phyloP scores from a whole-genome alignment of 768 basidiomycete species.

The Boletus sensibilis region DNA sequence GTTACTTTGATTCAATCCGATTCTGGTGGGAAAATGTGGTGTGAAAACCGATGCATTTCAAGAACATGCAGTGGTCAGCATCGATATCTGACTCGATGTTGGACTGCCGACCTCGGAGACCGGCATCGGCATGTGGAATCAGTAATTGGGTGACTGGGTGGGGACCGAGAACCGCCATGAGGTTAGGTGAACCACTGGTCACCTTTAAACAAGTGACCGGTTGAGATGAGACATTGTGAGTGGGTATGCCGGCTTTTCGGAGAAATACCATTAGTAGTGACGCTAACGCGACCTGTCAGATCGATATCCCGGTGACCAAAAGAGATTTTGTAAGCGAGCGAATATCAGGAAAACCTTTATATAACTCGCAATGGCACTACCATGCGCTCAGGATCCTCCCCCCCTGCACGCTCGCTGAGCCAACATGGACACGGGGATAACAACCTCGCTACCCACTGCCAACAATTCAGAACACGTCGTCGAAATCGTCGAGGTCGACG shows the following conservation, averaged over 20 bases:
- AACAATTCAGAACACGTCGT: conserved; percentile 13
- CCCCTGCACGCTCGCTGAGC: neutral
- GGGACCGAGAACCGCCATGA: neutral
- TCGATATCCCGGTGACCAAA: neutral
- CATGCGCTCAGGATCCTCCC: neutral
- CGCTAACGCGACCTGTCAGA: neutral
- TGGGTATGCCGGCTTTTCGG: neutral
- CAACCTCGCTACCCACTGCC: neutral
- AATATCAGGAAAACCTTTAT: conserved; percentile 4
- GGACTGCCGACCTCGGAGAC: no score
- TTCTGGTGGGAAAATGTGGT: neutral
- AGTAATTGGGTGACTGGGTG: neutral
- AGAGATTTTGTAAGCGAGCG: conserved; percentile 16
- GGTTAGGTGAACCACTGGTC: neutral
- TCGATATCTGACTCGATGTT: no score
- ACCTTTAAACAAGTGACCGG: no score
- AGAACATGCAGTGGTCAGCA: no score
- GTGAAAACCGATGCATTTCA: no score
- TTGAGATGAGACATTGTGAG: neutral
- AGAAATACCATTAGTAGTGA: neutral
- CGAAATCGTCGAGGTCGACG: conserved; percentile 22
- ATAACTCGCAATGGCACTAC: conserved; percentile 4
- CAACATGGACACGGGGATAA: conserved; percentile 10
- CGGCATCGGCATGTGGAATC: no score
- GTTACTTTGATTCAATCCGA: neutral